Evolutionary conservation across 2,329 filamentous ascomycete genomes (phyloP), one percentile per base, ranked within the genome.

Genomic region (Fusarium hostae): DNA sequence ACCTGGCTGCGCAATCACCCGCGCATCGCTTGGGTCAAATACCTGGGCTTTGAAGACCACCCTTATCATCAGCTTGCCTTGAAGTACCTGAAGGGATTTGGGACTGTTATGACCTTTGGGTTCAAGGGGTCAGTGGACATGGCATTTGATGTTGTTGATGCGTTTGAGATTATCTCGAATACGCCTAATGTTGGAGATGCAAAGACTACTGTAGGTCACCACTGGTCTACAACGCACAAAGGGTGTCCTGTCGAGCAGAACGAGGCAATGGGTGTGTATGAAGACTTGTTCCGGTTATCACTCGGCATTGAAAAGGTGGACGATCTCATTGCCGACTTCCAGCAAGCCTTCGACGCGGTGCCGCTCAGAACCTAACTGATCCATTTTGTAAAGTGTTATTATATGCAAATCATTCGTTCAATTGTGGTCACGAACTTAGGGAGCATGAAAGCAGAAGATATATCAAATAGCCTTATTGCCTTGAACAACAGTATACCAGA

Each of bases 191-290:
- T 93, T 37, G 91, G 91, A 60, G 91, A 93, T 75, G 89, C 89
- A 35, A 93, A 93, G 82, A 92, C 91, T 15, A 84, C 92, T 58
- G 90, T 90, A 26, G 92, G 92, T 65, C 91, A 93, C 77, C 91
- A 91, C 3, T 92, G 90, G 89, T 89, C 88, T 13, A 93, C 91
- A 2, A 93, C 91, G 20, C 91, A 93, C 76, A 88, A 52, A 16
- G 48, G 48, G 9, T 51, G 48, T 20, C 37, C 48, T 26, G 32
- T n/a, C 24, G 48, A 51, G 48, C 48, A 51, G 48, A 51, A 37
- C 3, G 48, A 51, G 48, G 48, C 48, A 37, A 51, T 92, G 81
- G 91, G 92, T 79, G 84, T 93, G 64, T 86, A 82, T 24, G 89
- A 92, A 15, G 86, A 92, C 28, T 50, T 77, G 9, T 76, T 77